Evolutionary conservation across 2,329 filamentous ascomycete genomes (phyloP).

Genomic region (Coniochaeta sp.): DNA sequence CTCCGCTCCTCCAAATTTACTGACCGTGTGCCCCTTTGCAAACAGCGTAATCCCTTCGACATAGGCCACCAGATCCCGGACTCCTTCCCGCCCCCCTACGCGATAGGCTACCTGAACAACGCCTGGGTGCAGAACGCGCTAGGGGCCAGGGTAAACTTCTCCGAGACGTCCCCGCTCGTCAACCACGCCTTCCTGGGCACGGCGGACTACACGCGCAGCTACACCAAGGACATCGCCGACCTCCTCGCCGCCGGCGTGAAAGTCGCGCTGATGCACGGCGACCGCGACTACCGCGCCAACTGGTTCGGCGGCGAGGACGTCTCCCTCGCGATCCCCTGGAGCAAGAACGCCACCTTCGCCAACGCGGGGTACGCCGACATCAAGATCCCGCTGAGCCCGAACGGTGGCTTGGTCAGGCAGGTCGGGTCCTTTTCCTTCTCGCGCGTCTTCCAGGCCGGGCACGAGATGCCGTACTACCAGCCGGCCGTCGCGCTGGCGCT

Average conservation of each 20-base stretch:
- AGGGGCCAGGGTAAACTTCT: constrained; percentile 49
- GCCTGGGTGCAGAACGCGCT: constrained; percentile 43
- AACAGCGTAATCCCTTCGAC: constrained; percentile 41
- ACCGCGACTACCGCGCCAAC: constrained; percentile 42
- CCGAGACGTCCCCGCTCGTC: constrained; percentile 11
- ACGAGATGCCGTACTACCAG: constrained; percentile 35
- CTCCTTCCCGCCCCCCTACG: constrained; percentile 40
- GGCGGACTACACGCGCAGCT: constrained; percentile 10
- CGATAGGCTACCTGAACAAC: constrained; percentile 44
- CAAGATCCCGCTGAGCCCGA: constrained; percentile 14
- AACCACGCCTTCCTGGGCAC: constrained; percentile 27
- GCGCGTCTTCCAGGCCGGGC: constrained; percentile 36
- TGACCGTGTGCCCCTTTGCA: background rate
- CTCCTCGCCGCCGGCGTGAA: constrained; percentile 45
- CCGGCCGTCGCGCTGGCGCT: constrained; percentile 41
- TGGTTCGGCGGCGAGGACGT: constrained; percentile 40
- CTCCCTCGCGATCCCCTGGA: constrained; percentile 34
- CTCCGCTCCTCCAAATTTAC: background rate
- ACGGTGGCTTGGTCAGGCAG: constrained; percentile 34
- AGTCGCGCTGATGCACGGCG: constrained; percentile 45
- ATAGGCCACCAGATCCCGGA: constrained; percentile 39
- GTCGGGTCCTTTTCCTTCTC: constrained; percentile 37
- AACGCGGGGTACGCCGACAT: constrained; percentile 38
- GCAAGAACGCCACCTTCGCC: constrained; percentile 29
- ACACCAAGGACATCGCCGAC: constrained; percentile 24